A percentile compares a stretch with the other conserved stretches of the same genome.
Conservation (phyloP, 179 eudicot genomes). For the Dionaea muscipula region DNA sequence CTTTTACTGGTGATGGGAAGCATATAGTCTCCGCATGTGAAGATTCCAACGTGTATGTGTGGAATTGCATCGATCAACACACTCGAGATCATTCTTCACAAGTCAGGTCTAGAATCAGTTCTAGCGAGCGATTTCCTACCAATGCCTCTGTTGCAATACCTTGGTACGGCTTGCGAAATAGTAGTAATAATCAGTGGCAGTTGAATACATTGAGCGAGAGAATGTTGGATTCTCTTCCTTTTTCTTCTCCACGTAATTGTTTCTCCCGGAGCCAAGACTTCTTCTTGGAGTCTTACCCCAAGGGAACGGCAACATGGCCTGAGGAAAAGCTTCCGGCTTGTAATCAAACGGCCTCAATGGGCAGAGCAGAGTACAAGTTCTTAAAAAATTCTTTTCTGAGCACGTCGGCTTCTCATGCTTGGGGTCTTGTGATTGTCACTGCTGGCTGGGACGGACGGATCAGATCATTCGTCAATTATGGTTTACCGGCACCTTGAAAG, state of each 20-base stretch:
- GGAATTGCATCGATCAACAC: conserved; percentile 32
- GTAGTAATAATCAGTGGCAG: conserved; percentile 13
- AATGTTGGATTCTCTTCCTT: conserved; percentile 14
- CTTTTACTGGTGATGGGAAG: conserved; percentile 48
- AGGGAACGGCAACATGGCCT: conserved; percentile 87
- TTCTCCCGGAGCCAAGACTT: conserved; percentile 49
- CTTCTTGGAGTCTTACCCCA: conserved; percentile 39
- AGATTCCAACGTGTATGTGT: conserved; percentile 48
- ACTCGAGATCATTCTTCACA: conserved; percentile 16
- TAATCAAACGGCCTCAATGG: conserved; percentile 28
- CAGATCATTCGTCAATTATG: conserved; percentile 75
- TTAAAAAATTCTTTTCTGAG: conserved; percentile 54
- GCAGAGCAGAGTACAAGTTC: conserved; percentile 56
- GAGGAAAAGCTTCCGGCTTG: conserved; percentile 66
- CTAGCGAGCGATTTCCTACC: conserved; percentile 49
- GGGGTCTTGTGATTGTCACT: conserved; percentile 88
- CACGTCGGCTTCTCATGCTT: conserved; percentile 46
- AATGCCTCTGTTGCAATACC: conserved; percentile 55
- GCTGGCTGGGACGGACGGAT: conserved; percentile 91
- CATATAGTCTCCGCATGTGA: conserved; percentile 54
- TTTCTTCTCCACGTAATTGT: conserved; percentile 32
- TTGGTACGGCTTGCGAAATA: conserved; percentile 48
- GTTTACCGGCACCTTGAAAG: conserved; percentile 44
- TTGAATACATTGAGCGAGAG: conserved; percentile 12
- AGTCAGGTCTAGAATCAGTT: conserved; percentile 25